Conservation (phyloP, 192 early-diverging fungal species). For the Thamnidium elegans region DNA sequence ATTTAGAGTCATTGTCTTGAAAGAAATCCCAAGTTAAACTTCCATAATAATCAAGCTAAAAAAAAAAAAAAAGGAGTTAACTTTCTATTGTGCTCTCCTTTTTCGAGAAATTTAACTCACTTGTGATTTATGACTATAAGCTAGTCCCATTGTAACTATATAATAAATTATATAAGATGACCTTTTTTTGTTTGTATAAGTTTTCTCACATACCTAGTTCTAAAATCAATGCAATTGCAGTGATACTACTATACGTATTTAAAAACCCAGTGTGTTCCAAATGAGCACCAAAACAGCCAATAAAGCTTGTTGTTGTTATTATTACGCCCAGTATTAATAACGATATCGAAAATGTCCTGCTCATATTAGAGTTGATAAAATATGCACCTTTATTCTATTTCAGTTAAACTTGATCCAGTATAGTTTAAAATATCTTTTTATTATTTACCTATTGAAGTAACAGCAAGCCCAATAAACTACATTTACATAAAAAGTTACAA, state of each 20-base stretch:
- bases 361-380: constrained; percentile 14
- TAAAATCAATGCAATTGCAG: constrained; percentile 7
- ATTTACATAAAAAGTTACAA: not conserved
- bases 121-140: constrained; percentile 10
- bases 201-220: too few relatives aligned
- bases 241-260: constrained; percentile 14
- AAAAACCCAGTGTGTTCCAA: constrained; percentile 24
- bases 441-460: constrained; percentile 15
- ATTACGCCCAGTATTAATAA: constrained; percentile 15
- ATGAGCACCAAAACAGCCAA: constrained; percentile 20
- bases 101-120: constrained; percentile 6
- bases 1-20: constrained; percentile 15
- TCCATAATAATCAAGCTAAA: constrained; percentile 20
- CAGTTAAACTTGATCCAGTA: not conserved
- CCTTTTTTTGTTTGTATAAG: not conserved
- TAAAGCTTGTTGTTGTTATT: constrained; percentile 9
- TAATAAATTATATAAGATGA: not conserved
- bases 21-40: constrained; percentile 19
- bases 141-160: not conserved
- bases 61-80: not conserved
- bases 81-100: not conserved
- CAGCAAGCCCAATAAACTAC: constrained; percentile 16
- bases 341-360: not conserved
- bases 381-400: constrained; percentile 17
- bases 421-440: not conserved